Base-by-base conservation (phyloP, 2,329 filamentous ascomycete genomes). In the Beauveria sp. region DNA sequence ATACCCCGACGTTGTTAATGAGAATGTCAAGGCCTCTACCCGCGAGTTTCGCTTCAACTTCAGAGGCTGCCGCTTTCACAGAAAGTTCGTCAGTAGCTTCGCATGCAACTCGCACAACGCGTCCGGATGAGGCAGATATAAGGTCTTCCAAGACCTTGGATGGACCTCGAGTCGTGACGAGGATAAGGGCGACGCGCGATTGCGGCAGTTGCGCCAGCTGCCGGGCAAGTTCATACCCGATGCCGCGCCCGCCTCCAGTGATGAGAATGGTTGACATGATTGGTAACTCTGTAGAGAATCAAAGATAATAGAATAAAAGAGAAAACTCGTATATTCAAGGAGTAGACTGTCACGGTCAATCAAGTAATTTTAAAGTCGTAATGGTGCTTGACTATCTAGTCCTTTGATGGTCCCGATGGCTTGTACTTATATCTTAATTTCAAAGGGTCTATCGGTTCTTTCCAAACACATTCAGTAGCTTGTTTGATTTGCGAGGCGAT, bases 201-300 rank as follows among this genome's bases (percentile, higher is more conserved):
- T 8, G 10, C 8, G 51, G 51, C 16, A 37, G 51, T 24, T 54
- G n/a, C 12, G 24, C 40, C n/a, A 54, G 51, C 51, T 54, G 51
- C n/a, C n/a, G 20, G 16, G 51, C 30, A 20, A 54, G 51, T 20
- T 54, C 51, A 41, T 37, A 41, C n/a, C 51, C 51, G 1, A 54
- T 54, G 16, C 51, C 51, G 10, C 51, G 51, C 6, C 51, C 51
- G 9, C 51, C 51, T 37, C 51, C 51, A 34, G 51, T 54, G n/a
- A 54, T 54, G 24, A 54, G 40, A 22, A 54, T 41, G 9, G 30
- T 54, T 76, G 51, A 34, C 51, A 54, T 54, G 44, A 20, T 20
- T 43, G 41, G 4, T 20, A 10, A 37, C 14, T 37, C 3, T 37
- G 12, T 12, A 37, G 14, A 37, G 34, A 2, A 37, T 37, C 5